Evolutionary conservation across 495 filamentous ascomycete species (phyloP).

Genomic region (Penicillium daleae): DNA sequence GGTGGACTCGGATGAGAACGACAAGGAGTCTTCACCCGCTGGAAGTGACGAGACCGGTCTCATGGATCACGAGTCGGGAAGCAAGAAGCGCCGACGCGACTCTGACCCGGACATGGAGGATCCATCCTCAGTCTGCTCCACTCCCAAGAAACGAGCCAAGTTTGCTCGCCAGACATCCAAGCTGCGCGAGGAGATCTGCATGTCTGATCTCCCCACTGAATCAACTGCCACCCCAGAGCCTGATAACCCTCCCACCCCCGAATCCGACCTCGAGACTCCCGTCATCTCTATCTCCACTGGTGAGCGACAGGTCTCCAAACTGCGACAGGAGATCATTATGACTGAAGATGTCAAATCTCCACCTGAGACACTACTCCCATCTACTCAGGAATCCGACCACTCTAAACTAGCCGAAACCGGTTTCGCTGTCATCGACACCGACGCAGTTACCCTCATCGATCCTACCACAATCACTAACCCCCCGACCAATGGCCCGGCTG

Average conservation of each 20-base stretch:
- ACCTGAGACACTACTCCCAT: constrained; percentile 10
- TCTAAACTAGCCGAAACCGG: neutral
- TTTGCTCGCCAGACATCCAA: constrained; percentile 47
- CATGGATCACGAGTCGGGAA: constrained; percentile 18
- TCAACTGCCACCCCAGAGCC: constrained; percentile 22
- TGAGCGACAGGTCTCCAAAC: constrained; percentile 21
- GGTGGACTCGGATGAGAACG: constrained; percentile 42
- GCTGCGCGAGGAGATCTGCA: constrained; percentile 43
- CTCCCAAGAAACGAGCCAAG: constrained; percentile 43
- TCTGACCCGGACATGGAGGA: constrained; percentile 43
- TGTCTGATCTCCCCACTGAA: constrained; percentile 33
- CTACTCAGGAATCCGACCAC: constrained; percentile 10
- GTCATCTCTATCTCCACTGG: constrained; percentile 3
- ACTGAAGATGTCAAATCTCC: constrained; percentile 11
- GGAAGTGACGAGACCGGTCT: constrained; percentile 33
- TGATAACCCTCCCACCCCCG: constrained; percentile 20
- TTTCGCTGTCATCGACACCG: neutral
- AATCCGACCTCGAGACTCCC: constrained; percentile 12
- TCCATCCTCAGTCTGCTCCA: constrained; percentile 29
- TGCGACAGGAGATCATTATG: constrained; percentile 23
- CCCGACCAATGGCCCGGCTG: constrained; percentile 20
- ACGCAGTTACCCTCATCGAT: neutral
- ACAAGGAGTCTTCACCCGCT: constrained; percentile 43
- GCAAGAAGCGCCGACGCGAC: constrained; percentile 50
- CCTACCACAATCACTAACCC: constrained; percentile 6